Evolutionary conservation across 345 rosid species (phyloP), one percentile per base, ranked within the genome.

Genomic region (Syzygium aqueum): DNA sequence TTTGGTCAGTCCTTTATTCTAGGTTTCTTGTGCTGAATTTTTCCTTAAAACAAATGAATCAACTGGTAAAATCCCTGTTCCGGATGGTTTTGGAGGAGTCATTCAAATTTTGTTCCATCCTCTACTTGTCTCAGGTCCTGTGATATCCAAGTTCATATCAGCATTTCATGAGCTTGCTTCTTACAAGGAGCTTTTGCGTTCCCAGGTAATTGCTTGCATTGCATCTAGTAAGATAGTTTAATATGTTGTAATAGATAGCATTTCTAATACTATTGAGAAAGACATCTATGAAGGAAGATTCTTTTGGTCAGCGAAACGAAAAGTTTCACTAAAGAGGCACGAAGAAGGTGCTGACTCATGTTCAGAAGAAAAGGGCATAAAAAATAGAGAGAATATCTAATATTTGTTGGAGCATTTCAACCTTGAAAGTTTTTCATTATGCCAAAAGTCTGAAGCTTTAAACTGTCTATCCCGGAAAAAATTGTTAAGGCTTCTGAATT

Each of bases 111-210:
- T 85, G 84, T 84, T 90, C 53, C 67, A 88, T 87, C 65, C 54
- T 88, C 87, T 88, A 46, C 17, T 87, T 91, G 51, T 88, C 87
- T 63, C 90, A 95, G 98, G 99, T 61, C 99, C 97, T 23, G 94
- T 96, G 65, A 89, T 96, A 84, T 92, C 96, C 50, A 95, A 93
- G 91, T 95, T 96, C 86, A 59, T 94, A 87, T 91, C 90, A 90
- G 94, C 95, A 56, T 92, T 96, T 90, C 96, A 93, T 43, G 99
- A 96, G 92, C 91, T 96, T 91, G 93, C 96, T 88, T 90, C 95
- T 63, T 93, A 92, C 86, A 95, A 96, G 86, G 98, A 96, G 94
- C 93, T 96, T 89, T 95, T 96, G 86, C 93, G 93, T 84, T 94
- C 99, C 87, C 96, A 96, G 91, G 97, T 96, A 91, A 91, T 93